A percentile compares a stretch with the other conserved stretches of the same genome.
Conservation (phyloP, 306 rosid species). For the Pterocarpus santalinus region DNA sequence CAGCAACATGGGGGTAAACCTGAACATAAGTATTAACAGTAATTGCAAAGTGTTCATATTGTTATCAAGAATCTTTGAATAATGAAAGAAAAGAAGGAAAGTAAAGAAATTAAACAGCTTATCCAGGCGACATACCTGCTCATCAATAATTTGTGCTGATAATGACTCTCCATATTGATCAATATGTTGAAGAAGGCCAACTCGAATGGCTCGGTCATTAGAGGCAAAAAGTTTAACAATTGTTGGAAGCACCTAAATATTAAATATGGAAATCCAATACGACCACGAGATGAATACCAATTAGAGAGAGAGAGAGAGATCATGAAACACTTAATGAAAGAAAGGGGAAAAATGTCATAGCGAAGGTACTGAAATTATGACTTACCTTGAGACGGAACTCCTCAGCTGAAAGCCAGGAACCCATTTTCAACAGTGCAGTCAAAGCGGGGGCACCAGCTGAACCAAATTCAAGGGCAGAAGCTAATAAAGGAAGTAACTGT, state of each 20-base stretch:
- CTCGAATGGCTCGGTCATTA: constrained; percentile 94
- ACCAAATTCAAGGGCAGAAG: constrained; percentile 99
- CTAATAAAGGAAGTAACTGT: constrained; percentile 97
- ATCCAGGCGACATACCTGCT: constrained; percentile 68
- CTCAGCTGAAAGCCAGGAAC: constrained; percentile 91
- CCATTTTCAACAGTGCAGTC: constrained; percentile 97
- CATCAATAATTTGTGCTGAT: constrained; percentile 89
- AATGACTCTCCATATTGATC: constrained; percentile 95
- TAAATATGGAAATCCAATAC: constrained; percentile 42
- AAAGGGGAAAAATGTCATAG: constrained; percentile 5
- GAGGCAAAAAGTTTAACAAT: constrained; percentile 91
- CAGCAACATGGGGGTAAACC: constrained; percentile 97
- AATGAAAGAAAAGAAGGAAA: constrained; percentile 19
- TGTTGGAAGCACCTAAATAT: constrained; percentile 81
- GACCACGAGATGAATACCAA: constrained; percentile 36
- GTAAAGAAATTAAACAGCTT: constrained; percentile 31
- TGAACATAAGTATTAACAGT: constrained; percentile 54
- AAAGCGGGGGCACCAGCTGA: constrained; percentile 99
- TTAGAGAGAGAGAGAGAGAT: constrained; percentile 15
- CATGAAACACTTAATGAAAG: neutral
- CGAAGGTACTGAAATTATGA: constrained; percentile 34
- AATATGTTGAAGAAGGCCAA: constrained; percentile 92
- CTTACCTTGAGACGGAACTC: constrained; percentile 86
- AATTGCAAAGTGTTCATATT: constrained; percentile 40
- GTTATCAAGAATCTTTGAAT: constrained; percentile 26